Conservation (phyloP, 257 asterid species). For the Cinchona pubescens region DNA sequence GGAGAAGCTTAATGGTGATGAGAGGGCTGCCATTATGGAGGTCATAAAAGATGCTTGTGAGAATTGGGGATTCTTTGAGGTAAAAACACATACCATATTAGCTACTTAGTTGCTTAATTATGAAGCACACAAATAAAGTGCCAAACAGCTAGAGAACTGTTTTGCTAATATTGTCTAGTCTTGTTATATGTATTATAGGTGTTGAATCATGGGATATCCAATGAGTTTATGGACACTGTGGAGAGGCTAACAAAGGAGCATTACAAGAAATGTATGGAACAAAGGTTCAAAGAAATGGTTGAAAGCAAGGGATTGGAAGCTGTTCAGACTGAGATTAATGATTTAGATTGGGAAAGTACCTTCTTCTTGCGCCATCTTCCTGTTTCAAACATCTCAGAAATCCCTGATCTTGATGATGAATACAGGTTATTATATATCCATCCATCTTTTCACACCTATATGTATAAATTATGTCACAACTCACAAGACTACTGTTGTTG, state of each 20-base stretch:
- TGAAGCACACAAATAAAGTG: neutral
- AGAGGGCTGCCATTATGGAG: constrained; percentile 55
- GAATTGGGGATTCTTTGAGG: constrained; percentile 83
- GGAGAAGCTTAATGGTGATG: constrained; percentile 61
- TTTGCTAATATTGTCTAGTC: neutral
- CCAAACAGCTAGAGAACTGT: too few species aligned
- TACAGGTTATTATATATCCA: constrained; percentile 40
- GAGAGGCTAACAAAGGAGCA: constrained; percentile 63
- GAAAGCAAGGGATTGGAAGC: constrained; percentile 54
- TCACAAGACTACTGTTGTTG: too few species aligned
- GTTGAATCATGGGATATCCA: constrained; percentile 57
- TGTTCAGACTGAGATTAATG: constrained; percentile 46
- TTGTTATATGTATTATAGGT: constrained; percentile 22
- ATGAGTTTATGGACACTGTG: constrained; percentile 56
- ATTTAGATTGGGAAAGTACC: constrained; percentile 71
- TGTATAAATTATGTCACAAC: too few species aligned
- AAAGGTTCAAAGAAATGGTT: constrained; percentile 66
- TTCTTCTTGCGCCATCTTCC: constrained; percentile 64
- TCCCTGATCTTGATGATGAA: constrained; percentile 60
- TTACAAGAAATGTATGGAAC: constrained; percentile 56
- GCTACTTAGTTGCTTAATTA: neutral
- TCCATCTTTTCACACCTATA: neutral
- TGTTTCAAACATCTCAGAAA: constrained; percentile 49
- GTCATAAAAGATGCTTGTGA: constrained; percentile 61
- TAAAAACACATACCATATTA: neutral